Conservation (phyloP, 441 rosid species). For the Sinapis alba region DNA sequence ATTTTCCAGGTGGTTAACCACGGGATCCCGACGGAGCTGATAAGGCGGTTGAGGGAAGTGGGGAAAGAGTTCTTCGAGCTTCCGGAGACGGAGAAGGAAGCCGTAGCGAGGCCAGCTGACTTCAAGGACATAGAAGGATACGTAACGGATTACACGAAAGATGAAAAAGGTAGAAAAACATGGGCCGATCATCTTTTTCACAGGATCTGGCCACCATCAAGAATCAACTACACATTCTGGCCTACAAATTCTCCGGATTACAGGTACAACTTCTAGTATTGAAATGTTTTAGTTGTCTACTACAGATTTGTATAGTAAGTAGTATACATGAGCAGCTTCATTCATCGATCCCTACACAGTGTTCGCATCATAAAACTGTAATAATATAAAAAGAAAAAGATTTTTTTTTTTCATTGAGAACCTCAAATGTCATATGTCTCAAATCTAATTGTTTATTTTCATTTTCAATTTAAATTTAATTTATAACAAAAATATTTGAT, state of each 20-base stretch:
- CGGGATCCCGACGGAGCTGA: constrained; percentile 45
- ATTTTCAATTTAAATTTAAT: too few relatives aligned
- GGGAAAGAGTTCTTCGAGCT: constrained; percentile 68
- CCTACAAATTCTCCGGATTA: constrained; percentile 55
- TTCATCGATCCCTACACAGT: too few relatives aligned
- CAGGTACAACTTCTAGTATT: not conserved
- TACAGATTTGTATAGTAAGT: too few relatives aligned
- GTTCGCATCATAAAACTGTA: too few relatives aligned
- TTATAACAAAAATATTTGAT: too few relatives aligned
- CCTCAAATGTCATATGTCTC: too few relatives aligned
- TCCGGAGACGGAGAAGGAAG: constrained; percentile 55
- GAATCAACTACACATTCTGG: constrained; percentile 57
- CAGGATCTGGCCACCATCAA: constrained; percentile 66
- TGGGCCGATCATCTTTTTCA: constrained; percentile 86
- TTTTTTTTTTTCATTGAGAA: too few relatives aligned
- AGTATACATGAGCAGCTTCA: too few relatives aligned
- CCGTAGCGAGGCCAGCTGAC: constrained; percentile 44
- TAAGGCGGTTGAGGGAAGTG: constrained; percentile 43
- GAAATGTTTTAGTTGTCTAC: too few relatives aligned
- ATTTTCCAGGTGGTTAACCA: constrained; percentile 62
- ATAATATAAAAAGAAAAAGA: too few relatives aligned
- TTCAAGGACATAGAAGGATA: constrained; percentile 33
- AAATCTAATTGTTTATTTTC: too few relatives aligned
- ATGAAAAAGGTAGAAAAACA: constrained; percentile 47
- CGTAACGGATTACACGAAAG: constrained; percentile 36